A percentile compares a stretch with the other conserved stretches of the same genome.
These are phyloP conservation scores for Exophiala viscosa DNA, from an alignment of 2,329 filamentous ascomycete species.

Conservation along the genomic window DNA sequence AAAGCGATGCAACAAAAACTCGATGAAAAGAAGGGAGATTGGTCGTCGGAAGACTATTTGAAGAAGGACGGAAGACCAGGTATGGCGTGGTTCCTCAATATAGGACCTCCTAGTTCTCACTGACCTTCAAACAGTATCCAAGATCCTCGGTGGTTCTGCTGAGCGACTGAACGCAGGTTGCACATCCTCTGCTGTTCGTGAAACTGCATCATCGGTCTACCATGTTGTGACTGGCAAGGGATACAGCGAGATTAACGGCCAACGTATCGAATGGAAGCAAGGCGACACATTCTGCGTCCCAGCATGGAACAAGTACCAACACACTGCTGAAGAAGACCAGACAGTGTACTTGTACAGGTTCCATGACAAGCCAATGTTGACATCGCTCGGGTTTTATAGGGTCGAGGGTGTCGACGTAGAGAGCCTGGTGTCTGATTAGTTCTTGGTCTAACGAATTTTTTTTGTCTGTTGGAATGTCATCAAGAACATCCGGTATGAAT, in stretches of 20 bases:
- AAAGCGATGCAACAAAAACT: conserved; percentile 41
- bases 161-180: conserved; percentile 41
- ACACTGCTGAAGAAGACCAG: conserved; percentile 38
- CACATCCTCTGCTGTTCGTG: conserved; percentile 39
- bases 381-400: conserved; percentile 50
- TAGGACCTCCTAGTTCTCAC: too few species aligned
- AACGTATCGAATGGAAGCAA: conserved; percentile 39
- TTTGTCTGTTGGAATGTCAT: background rate
- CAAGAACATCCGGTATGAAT: background rate
- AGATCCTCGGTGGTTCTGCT: conserved; percentile 48
- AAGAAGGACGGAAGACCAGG: conserved; percentile 32
- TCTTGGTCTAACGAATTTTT: background rate
- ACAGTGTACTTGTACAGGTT: conserved; percentile 49
- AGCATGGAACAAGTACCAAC: conserved; percentile 50
- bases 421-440: conserved; percentile 34
- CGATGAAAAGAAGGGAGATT: conserved; percentile 35
- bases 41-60: conserved; percentile 34
- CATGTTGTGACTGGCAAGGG: conserved; percentile 52
- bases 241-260: conserved; percentile 13
- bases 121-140: conserved; percentile 21
- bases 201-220: conserved; percentile 53
- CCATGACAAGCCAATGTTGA: conserved; percentile 55
- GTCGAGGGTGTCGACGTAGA: conserved; percentile 40
- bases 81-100: background rate
- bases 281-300: conserved; percentile 57